phyloP scores from a whole-genome alignment of 2,329 filamentous ascomycete genomes.

The Paraconiothyrium brasiliense region DNA sequence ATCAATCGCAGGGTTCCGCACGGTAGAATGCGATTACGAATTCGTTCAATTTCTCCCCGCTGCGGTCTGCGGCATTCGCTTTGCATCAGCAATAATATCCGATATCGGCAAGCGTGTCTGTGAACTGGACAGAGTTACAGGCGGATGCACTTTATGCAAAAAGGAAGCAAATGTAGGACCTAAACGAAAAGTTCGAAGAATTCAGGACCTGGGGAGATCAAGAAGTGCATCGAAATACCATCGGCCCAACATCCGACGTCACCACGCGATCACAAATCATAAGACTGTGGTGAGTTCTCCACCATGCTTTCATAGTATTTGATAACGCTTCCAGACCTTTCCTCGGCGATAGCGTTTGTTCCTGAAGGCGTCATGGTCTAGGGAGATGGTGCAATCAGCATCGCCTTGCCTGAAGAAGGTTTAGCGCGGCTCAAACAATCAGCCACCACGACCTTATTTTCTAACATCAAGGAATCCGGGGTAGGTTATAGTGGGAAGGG shows the following conservation, averaged over 20 bases:
- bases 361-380: constrained; percentile 8
- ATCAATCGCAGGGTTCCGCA: neutral
- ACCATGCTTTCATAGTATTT: neutral
- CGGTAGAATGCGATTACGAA: neutral
- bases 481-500: neutral
- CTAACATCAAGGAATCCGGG: neutral
- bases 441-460: constrained; percentile 7
- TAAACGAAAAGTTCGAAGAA: neutral
- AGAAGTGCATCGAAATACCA: neutral
- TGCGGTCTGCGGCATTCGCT: neutral
- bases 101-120: neutral
- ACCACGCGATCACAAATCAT: too few species aligned
- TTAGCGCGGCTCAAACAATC: constrained; percentile 15
- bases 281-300: neutral
- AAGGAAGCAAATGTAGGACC: neutral
- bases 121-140: neutral
- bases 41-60: neutral
- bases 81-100: neutral
- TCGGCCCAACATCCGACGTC: neutral
- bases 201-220: neutral
- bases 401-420: constrained; percentile 3
- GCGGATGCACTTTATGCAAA: neutral
- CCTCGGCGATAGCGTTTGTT: constrained; percentile 1
- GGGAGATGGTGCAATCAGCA: constrained; percentile 14
- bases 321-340: neutral